phyloP scores from a whole-genome alignment of 176 grass and related monocot genomes.

The Phoenix dactylifera region DNA sequence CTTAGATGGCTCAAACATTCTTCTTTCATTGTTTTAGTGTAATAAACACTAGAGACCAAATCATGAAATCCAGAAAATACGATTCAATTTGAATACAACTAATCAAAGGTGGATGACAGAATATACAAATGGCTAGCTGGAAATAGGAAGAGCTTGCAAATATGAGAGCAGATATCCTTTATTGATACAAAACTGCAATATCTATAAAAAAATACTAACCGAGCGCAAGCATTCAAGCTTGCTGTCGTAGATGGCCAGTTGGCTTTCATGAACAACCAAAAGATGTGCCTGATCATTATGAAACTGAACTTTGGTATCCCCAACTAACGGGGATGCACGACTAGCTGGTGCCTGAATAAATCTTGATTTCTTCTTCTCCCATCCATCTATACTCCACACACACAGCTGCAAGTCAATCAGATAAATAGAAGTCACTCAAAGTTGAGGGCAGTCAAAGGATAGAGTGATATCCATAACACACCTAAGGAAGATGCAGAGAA shows the following conservation, averaged over 20 bases:
- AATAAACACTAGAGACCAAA: too few species aligned
- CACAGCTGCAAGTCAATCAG: conserved; percentile 45
- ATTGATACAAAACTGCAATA: conserved; percentile 11
- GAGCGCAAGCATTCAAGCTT: conserved; percentile 78
- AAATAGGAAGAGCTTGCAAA: too few species aligned
- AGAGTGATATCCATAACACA: too few species aligned
- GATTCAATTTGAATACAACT: too few species aligned
- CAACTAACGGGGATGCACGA: conserved; percentile 55
- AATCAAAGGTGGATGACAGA: too few species aligned
- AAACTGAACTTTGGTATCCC: conserved; percentile 94
- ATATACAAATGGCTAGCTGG: too few species aligned
- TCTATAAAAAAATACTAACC: conserved; percentile 28
- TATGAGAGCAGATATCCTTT: too few species aligned
- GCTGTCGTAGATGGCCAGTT: conserved; percentile 81
- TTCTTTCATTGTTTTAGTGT: too few species aligned
- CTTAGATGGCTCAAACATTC: too few species aligned
- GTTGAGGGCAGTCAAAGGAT: too few species aligned
- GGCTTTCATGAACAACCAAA: conserved; percentile 87
- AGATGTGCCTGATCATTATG: conserved; percentile 96
- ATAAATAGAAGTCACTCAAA: conserved; percentile 8
- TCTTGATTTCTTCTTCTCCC: conserved; percentile 93
- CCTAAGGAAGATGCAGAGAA: too few species aligned
- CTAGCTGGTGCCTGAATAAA: conserved; percentile 62
- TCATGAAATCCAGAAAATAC: too few species aligned
- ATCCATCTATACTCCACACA: conserved; percentile 91